Evolutionary conservation across 129 eudicot species (phyloP).

Genomic region (Centaurea solstitialis): DNA sequence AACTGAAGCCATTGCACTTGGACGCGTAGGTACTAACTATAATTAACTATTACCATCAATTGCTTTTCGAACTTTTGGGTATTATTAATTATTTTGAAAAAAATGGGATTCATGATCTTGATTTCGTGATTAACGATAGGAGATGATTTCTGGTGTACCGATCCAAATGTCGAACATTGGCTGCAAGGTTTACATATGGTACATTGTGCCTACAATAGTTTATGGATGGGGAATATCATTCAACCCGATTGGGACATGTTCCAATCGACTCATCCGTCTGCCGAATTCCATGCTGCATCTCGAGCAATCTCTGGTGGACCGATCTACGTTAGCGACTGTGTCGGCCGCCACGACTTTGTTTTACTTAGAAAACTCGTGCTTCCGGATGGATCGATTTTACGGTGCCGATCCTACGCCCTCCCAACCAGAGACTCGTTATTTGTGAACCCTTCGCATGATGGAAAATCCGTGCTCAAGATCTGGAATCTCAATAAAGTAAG

Average conservation of each 20-base stretch:
- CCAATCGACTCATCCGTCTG: constrained; percentile 90
- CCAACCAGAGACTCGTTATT: constrained; percentile 86
- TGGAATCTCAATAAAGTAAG: constrained; percentile 89
- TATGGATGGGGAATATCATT: constrained; percentile 96
- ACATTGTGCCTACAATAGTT: constrained; percentile 93
- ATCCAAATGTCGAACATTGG: constrained; percentile 94
- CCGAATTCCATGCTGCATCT: constrained; percentile 94
- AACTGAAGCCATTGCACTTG: constrained; percentile 81
- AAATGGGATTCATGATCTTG: background rate
- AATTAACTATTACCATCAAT: too few relatives aligned
- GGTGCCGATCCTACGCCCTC: constrained; percentile 74
- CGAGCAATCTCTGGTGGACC: constrained; percentile 98
- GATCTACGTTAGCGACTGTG: constrained; percentile 81
- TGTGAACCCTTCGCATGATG: constrained; percentile 82
- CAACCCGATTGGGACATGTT: constrained; percentile 99
- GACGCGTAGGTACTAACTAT: constrained; percentile 69
- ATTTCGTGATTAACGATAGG: constrained; percentile 38
- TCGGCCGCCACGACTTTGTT: constrained; percentile 73
- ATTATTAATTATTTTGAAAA: background rate
- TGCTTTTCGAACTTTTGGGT: too few relatives aligned
- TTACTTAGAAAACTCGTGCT: constrained; percentile 69
- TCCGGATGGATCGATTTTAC: constrained; percentile 78
- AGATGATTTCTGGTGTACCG: constrained; percentile 95
- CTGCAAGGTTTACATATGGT: constrained; percentile 97
- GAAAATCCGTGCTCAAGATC: constrained; percentile 89